Evolutionary conservation across 1,284 basidiomycete genomes (phyloP), one percentile per base, ranked within the genome.

Genomic region (Puccinia horiana): DNA sequence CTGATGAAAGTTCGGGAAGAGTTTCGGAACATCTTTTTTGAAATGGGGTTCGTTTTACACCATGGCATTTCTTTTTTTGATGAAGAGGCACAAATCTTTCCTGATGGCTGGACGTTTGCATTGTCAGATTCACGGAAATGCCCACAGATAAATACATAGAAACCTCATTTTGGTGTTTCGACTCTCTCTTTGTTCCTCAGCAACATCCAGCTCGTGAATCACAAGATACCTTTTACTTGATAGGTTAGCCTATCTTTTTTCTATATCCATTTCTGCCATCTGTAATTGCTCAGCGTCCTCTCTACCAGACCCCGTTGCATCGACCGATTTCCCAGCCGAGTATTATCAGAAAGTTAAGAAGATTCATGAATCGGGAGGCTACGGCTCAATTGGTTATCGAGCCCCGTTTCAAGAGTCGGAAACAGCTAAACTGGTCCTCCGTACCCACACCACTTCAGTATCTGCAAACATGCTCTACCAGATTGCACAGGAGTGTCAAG

Each of bases 141-240:
- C 95, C 96, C 8, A 98, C 97, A n/a, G 92, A 93, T 83, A 92
- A 93, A 83, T 99, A 96, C 87, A 95, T 99, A 83, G 97, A 99
- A 88, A 97, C 95, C 37, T 93, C 93, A 49, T 99, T 99, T 91
- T 99, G 97, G 97, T 98, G 96, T 87, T 99, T 99, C 88, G 97
- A 99, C 87, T 92, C 96, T 12, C 90, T 99, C 84, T 99, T 97
- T 87, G 97, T 99, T 0, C 97, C 97, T 0, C 97, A 99, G 87
- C 96, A 99, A 88, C 97, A 99, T 88, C 96, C 97, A 26, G 97
- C 97, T 37, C 92, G 97, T 86, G 97, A 99, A 85, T 88, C 98
- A 75, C 97, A 99, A 88, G 97, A 99, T 86, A 99, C 97, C 9
- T 99, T 99, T 90, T 99, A 99, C 88, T 90, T 99, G 74, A 97